phyloP scores from a whole-genome alignment of 129 eudicot species.

The Rutidosis leptorrhynchoides region DNA sequence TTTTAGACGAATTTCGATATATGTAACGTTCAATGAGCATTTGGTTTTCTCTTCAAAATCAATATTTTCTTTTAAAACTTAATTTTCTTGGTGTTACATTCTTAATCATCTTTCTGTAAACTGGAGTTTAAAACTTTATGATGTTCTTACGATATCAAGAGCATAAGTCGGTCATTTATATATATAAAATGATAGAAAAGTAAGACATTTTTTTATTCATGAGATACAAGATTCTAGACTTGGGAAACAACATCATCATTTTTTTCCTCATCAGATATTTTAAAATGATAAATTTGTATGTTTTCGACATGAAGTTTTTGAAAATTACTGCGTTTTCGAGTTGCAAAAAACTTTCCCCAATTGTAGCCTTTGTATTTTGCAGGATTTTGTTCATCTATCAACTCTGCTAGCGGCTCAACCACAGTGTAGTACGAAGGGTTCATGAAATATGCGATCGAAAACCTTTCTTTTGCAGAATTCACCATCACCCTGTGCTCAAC shows the following conservation, averaged over 20 bases:
- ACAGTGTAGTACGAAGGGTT: conserved; percentile 41
- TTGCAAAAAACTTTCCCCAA: conserved; percentile 45
- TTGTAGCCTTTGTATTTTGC: too few species aligned
- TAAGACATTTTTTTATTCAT: too few species aligned
- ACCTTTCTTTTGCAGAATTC: conserved; percentile 54
- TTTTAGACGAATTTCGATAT: neutral
- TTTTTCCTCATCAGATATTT: conserved; percentile 9
- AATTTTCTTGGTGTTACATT: neutral
- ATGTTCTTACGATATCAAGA: too few species aligned
- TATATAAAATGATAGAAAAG: too few species aligned
- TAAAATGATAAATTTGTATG: conserved; percentile 57
- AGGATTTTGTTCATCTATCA: too few species aligned
- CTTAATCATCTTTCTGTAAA: too few species aligned
- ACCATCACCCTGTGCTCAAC: conserved; percentile 71
- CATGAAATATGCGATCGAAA: conserved; percentile 67
- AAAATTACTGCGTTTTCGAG: conserved; percentile 50
- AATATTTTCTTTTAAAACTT: neutral
- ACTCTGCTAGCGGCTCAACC: too few species aligned
- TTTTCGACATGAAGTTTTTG: conserved; percentile 67
- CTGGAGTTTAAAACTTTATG: too few species aligned
- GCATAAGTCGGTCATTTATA: too few species aligned
- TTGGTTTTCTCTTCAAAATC: conserved; percentile 6
- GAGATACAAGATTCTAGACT: neutral
- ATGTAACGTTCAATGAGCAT: neutral
- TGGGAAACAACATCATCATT: conserved; percentile 3